phyloP scores from a whole-genome alignment of 371 early-diverging fungal species.

The Catenaria anguillulae region DNA sequence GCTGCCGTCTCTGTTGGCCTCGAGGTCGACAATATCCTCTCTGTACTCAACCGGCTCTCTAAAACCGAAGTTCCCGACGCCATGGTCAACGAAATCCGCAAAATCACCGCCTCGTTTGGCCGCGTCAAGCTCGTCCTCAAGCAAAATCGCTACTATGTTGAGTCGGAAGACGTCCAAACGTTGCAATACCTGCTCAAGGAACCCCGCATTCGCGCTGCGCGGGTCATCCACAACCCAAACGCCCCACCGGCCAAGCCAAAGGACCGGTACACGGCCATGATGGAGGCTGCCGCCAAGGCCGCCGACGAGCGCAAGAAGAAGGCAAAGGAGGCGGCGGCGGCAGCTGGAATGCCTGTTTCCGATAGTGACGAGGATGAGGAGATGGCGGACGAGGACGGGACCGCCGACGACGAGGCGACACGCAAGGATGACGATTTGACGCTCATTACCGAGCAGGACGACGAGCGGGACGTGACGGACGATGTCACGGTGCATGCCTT shows the following conservation, averaged over 20 bases:
- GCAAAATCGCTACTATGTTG: slow-evolving; percentile 86
- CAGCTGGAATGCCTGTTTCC: neutral
- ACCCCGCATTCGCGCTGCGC: slow-evolving; percentile 46
- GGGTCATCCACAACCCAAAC: neutral
- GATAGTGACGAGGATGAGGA: neutral
- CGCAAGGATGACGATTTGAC: slow-evolving; percentile 16
- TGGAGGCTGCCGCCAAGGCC: neutral
- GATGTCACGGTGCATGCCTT: slow-evolving; percentile 66
- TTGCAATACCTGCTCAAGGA: slow-evolving; percentile 76
- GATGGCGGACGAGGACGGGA: neutral
- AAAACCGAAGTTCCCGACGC: slow-evolving; percentile 72
- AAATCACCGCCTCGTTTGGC: slow-evolving; percentile 87
- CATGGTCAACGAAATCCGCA: slow-evolving; percentile 71
- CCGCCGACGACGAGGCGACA: neutral
- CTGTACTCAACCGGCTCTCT: slow-evolving; percentile 79
- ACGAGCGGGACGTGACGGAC: slow-evolving; percentile 13
- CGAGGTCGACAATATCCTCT: slow-evolving; percentile 88
- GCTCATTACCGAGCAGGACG: slow-evolving; percentile 14
- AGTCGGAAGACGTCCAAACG: slow-evolving; percentile 73
- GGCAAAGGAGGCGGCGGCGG: neutral
- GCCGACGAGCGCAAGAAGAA: neutral
- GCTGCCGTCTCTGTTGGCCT: slow-evolving; percentile 99
- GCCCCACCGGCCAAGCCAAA: neutral
- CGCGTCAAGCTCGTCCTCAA: slow-evolving; percentile 96
- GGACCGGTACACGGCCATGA: neutral